Base-by-base conservation (phyloP, 176 grass and related monocot species). In the Carex parvula region DNA sequence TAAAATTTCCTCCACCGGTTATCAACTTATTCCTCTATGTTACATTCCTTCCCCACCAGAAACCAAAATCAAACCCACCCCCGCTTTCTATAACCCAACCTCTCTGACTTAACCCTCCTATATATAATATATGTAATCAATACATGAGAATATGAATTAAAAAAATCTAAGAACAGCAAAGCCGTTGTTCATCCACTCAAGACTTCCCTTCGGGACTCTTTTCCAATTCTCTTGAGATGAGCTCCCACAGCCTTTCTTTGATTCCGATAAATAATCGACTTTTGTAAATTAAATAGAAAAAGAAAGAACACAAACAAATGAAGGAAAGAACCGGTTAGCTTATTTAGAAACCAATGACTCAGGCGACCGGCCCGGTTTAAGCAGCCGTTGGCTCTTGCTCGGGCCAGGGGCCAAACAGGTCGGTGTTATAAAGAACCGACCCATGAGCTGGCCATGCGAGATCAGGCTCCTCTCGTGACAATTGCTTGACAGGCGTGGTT, bases 271-370 rank as follows among this genome's bases (percentile, higher is more conserved):
- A 92, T 87, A 86, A 92, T 70, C 68, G 33, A 83, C 66, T 87
- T 79, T 65, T 85, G 84, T 92, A 92, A 95, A 92, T 72, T 68
- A 93, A 89, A 92, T 81, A 90, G 92, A 76, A 85, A 90, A 89
- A 78, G 76, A 86, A 94, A 90, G 61, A 85, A 87, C 79, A 90
- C 67, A 90, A 99, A 86, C 81, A 90, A 94, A 88, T 88, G 83
- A 99, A 94, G 91, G 91, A 99, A 96, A 92, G 85, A 99, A 95
- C 90, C 89, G 87, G 82, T 93, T 95, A 87, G 93, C 88, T 87
- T 79, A 86, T 66, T 66, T 84, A 85, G 50, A 81, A 86, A 81
- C 79, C 88, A 74, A 75, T 83, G 33, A 81, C 21, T 60, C 33
- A 15, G 15, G 41, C 17, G 0, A 33, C 59, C 87, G 59, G 72